phyloP scores from a whole-genome alignment of 257 asterid genomes.

The Leonotis leonurus region DNA sequence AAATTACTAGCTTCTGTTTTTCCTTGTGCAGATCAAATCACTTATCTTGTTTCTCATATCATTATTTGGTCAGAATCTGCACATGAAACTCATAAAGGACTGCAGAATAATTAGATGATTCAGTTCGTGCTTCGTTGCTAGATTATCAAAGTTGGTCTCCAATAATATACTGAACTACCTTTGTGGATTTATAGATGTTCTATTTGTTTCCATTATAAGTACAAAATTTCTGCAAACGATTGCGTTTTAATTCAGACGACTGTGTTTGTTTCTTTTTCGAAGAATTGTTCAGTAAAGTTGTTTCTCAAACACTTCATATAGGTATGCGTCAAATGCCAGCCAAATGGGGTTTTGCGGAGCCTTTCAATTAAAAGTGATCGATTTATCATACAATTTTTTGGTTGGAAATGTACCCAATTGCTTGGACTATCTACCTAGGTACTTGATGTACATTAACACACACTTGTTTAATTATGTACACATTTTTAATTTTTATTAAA shows the following conservation, averaged over 20 bases:
- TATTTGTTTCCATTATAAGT: neutral
- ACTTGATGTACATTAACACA: neutral
- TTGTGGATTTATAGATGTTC: neutral
- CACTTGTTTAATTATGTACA: neutral
- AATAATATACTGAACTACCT: neutral
- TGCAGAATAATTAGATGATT: too few relatives aligned
- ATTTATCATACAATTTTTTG: constrained; percentile 73
- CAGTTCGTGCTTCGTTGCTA: neutral
- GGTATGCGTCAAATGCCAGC: constrained; percentile 48
- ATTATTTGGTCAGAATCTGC: neutral
- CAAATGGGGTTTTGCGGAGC: constrained; percentile 61
- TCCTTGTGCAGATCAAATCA: neutral
- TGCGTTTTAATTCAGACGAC: too few relatives aligned
- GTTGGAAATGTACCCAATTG: constrained; percentile 76
- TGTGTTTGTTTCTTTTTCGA: too few relatives aligned
- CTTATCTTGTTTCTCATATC: neutral
- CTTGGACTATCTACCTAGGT: constrained; percentile 68
- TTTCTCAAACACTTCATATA: constrained; percentile 16
- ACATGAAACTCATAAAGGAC: too few relatives aligned
- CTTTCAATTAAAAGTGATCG: constrained; percentile 59
- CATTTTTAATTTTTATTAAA: neutral
- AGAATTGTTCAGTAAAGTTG: neutral
- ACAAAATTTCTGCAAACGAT: neutral
- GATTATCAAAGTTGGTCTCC: too few relatives aligned
- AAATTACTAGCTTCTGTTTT: neutral